phyloP scores from a whole-genome alignment of 2,329 filamentous ascomycete genomes.

The Acrodontium crateriforme region DNA sequence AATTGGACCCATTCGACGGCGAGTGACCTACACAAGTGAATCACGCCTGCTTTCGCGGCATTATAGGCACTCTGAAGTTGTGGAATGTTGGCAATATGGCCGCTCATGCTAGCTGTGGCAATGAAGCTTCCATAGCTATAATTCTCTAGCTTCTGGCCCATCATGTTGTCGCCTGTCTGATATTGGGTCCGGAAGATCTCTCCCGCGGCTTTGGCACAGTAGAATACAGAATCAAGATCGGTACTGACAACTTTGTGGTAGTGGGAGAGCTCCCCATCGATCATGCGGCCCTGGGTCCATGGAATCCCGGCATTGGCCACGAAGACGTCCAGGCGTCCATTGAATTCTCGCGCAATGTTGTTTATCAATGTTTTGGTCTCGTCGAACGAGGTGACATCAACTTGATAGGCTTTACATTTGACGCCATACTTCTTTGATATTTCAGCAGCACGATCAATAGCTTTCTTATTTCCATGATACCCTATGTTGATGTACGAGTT shows the following conservation, averaged over 20 bases:
- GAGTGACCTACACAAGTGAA: conserved; percentile 46
- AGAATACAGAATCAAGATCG: conserved; percentile 66
- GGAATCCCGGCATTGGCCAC: conserved; percentile 66
- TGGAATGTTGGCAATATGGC: conserved; percentile 64
- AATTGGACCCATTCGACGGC: conserved; percentile 67
- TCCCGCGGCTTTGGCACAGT: conserved; percentile 58
- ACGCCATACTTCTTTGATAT: conserved; percentile 22
- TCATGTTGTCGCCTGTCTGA: conserved; percentile 41
- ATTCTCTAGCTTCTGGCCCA: conserved; percentile 26
- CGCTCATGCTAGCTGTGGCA: conserved; percentile 65
- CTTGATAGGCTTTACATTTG: conserved; percentile 35
- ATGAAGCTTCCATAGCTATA: conserved; percentile 37
- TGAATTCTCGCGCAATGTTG: conserved; percentile 45
- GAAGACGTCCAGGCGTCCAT: conserved; percentile 62
- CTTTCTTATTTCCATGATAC: conserved; percentile 27
- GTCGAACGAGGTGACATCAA: conserved; percentile 30
- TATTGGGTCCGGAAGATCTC: conserved; percentile 58
- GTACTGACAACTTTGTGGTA: conserved; percentile 56
- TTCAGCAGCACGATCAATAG: conserved; percentile 18
- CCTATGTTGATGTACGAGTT: too few relatives aligned
- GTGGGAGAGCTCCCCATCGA: conserved; percentile 50
- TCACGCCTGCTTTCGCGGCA: conserved; percentile 24
- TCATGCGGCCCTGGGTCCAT: conserved; percentile 55
- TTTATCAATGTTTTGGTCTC: conserved; percentile 29
- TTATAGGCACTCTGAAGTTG: conserved; percentile 51